Evolutionary conservation across 2,329 filamentous ascomycete genomes (phyloP).

Genomic region (Colletotrichum karsti): DNA sequence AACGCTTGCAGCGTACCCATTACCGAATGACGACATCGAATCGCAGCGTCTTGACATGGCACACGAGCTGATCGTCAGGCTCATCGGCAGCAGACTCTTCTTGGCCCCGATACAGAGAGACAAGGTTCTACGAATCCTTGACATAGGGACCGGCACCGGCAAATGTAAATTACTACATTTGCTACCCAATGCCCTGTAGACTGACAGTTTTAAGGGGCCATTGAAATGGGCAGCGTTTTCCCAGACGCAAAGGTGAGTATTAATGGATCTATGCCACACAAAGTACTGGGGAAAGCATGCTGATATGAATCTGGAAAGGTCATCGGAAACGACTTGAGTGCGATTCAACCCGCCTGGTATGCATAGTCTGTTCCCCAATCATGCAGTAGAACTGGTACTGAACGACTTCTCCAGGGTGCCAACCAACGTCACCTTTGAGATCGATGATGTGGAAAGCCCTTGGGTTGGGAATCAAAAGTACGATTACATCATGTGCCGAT

Average conservation of each 20-base stretch:
- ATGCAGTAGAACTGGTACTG: no score
- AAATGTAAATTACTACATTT: constrained; percentile 62
- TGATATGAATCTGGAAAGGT: constrained; percentile 45
- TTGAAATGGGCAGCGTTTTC: constrained; percentile 43
- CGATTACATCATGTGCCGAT: constrained; percentile 47
- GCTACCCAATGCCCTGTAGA: no score
- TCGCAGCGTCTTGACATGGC: neutral
- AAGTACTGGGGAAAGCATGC: no score
- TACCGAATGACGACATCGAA: constrained; percentile 45
- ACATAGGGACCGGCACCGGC: constrained; percentile 68
- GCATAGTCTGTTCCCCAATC: neutral
- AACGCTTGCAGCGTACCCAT: constrained; percentile 31
- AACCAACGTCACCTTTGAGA: constrained; percentile 44
- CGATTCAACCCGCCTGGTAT: constrained; percentile 39
- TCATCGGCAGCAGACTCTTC: neutral
- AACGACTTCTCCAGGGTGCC: constrained; percentile 33
- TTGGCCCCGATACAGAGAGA: neutral
- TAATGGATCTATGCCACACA: neutral
- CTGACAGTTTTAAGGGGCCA: constrained; percentile 40
- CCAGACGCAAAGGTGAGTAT: neutral
- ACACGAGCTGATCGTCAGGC: neutral
- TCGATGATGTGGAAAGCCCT: constrained; percentile 43
- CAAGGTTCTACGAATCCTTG: constrained; percentile 52
- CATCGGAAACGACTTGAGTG: constrained; percentile 39
- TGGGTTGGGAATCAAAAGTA: constrained; percentile 37